phyloP scores from a whole-genome alignment of 2,329 filamentous ascomycete genomes.

The Aspergillus aculeatinus region DNA sequence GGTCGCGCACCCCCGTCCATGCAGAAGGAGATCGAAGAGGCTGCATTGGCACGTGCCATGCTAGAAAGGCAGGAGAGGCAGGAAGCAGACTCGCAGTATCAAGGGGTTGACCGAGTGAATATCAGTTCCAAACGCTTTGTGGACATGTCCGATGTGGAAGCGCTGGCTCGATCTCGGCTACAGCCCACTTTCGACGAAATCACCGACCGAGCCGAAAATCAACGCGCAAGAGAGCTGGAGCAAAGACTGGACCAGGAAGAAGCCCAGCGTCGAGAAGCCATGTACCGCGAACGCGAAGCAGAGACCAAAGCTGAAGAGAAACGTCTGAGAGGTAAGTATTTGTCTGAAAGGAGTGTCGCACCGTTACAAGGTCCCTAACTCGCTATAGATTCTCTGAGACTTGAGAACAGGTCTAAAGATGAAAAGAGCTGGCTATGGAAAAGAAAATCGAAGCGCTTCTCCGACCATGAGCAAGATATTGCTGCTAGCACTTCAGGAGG shows the following conservation, averaged over 20 bases:
- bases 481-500: conserved; percentile 1
- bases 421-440: conserved; percentile 29
- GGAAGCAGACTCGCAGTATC: conserved; percentile 60
- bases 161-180: conserved; percentile 72
- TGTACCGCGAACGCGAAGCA: conserved; percentile 41
- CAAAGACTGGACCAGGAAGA: conserved; percentile 64
- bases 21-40: conserved; percentile 74
- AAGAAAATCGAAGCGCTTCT: conserved; percentile 27
- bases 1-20: conserved; percentile 69
- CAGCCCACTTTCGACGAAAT: conserved; percentile 86
- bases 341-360: not conserved
- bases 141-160: conserved; percentile 73
- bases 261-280: conserved; percentile 58
- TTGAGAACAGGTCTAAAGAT: conserved; percentile 22
- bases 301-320: conserved; percentile 35
- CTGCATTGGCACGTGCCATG: conserved; percentile 67
- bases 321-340: conserved; percentile 28
- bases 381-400: conserved; percentile 18
- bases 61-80: conserved; percentile 53
- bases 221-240: conserved; percentile 66
- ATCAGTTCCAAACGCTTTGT: conserved; percentile 81
- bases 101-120: conserved; percentile 57
- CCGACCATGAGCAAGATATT: conserved; percentile 11
- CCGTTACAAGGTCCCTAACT: not conserved
- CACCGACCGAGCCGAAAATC: conserved; percentile 70